phyloP scores from a whole-genome alignment of 371 early-diverging fungal species.

The Vairimorpha ceranae region DNA sequence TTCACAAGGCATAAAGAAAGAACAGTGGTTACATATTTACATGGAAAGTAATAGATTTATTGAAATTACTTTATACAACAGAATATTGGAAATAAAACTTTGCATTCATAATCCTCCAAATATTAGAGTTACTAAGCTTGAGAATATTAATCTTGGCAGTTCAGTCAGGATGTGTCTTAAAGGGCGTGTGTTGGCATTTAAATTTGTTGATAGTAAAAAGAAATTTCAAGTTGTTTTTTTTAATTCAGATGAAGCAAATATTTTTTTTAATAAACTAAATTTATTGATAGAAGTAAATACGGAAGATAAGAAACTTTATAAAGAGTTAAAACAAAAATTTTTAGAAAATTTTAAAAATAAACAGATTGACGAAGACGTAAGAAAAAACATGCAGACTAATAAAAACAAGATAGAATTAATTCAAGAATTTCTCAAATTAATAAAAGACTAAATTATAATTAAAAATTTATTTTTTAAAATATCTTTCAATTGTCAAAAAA shows the following conservation, averaged over 20 bases:
- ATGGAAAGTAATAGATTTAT: conserved; percentile 18
- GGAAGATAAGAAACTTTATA: not conserved
- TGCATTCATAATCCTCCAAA: conserved; percentile 7
- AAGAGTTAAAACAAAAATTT: not conserved
- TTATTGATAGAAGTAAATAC: not conserved
- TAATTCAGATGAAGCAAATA: conserved; percentile 10
- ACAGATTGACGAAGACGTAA: not conserved
- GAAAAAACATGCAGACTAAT: not conserved
- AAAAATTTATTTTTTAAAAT: too few relatives aligned
- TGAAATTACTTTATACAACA: not conserved
- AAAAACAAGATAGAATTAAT: not conserved
- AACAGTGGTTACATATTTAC: conserved; percentile 34
- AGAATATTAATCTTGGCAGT: not conserved
- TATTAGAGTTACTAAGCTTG: conserved; percentile 7
- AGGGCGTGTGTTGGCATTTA: conserved; percentile 10
- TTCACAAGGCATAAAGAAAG: conserved; percentile 17
- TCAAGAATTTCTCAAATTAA: not conserved
- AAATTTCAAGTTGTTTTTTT: conserved; percentile 26
- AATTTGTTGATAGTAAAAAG: not conserved
- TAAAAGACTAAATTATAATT: too few relatives aligned
- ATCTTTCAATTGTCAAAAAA: too few relatives aligned
- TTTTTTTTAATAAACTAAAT: conserved; percentile 16
- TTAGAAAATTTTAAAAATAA: not conserved
- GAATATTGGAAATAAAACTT: conserved; percentile 12
- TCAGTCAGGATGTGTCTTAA: conserved; percentile 7